phyloP scores from a whole-genome alignment of 352 stramenopile species.

The Nothophytophthora sp. region DNA sequence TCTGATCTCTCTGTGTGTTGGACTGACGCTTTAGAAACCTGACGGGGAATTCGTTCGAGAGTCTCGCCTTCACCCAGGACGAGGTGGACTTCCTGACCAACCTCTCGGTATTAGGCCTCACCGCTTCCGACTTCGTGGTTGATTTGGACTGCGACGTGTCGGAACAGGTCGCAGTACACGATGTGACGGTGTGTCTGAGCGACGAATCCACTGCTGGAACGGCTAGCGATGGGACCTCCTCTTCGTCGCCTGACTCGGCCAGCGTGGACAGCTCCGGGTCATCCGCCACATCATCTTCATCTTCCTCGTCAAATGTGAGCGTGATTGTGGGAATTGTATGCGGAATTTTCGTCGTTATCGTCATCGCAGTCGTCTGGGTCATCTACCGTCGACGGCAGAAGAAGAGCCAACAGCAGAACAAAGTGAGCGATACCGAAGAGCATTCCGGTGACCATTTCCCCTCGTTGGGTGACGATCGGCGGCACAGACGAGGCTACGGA shows the following conservation, averaged over 20 bases:
- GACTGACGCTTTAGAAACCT: constrained; percentile 22
- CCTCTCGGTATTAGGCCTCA: constrained; percentile 30
- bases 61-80: constrained; percentile 33
- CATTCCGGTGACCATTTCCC: constrained; percentile 13
- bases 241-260: too few relatives aligned
- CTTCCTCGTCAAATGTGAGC: constrained; percentile 8
- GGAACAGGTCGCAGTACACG: constrained; percentile 21
- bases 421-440: constrained; percentile 17
- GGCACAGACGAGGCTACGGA: constrained; percentile 6
- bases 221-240: too few relatives aligned
- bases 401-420: constrained; percentile 4
- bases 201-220: too few relatives aligned
- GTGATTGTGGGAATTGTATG: constrained; percentile 23
- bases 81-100: constrained; percentile 26
- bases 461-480: constrained; percentile 1
- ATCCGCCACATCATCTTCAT: constrained; percentile 1
- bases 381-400: constrained; percentile 16
- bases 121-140: constrained; percentile 27
- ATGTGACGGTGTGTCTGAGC: constrained; percentile 22
- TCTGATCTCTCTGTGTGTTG: background rate
- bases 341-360: constrained; percentile 11
- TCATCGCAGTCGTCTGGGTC: constrained; percentile 9
- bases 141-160: constrained; percentile 21
- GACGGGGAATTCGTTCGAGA: constrained; percentile 33
- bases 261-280: constrained; percentile 5